Evolutionary conservation across 306 rosid species (phyloP), one percentile per base, ranked within the genome.

Genomic region (Trifolium repens): DNA sequence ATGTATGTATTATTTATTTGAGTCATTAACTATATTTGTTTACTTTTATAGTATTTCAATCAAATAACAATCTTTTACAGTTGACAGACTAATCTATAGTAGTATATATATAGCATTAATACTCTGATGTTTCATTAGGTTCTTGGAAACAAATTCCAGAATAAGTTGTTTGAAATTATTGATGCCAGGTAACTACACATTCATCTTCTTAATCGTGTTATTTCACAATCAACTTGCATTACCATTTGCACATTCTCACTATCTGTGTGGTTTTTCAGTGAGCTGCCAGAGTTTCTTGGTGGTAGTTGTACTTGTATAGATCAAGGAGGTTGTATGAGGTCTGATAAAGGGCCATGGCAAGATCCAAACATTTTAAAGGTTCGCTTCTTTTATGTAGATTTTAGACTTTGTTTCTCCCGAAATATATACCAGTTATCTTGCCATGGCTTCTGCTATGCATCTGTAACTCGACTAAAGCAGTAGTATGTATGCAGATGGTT

Each of bases 331-430:
- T 94, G 98, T 73, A 88, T 87, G 97, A 82, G 81, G 76, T 91
- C 97, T 43, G 93, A 94, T 80, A 91, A 88, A 76, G 98, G 98
- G 70, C 98, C 98, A 16, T 94, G 98, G 98, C 87, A 83, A 53
- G 96, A 94, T 72, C 90, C 94, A 30, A 74, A 84, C 59, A 84
- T 94, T 83, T 75, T 94, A 54, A 84, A 91, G 98, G 98, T 93
- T 80, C 62, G 68, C 32, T 43, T 76, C 26, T 74, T 34, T 73
- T 52, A 30, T 69, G 59, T 53, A 70, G 22, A 40, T 46, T 54
- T 67, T 62, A 24, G 66, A 70, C 35, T 77, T 58, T 40, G 27
- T 53, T 82, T 69, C 39, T 44, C 50, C 9, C 57, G 10, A 69
- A 66, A 64, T 71, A 47, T 35, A 24, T 60, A 1, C 24, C 14